Conservation (phyloP, 1,139 yeast genomes). For the Hyphopichia pseudoburtonii region DNA sequence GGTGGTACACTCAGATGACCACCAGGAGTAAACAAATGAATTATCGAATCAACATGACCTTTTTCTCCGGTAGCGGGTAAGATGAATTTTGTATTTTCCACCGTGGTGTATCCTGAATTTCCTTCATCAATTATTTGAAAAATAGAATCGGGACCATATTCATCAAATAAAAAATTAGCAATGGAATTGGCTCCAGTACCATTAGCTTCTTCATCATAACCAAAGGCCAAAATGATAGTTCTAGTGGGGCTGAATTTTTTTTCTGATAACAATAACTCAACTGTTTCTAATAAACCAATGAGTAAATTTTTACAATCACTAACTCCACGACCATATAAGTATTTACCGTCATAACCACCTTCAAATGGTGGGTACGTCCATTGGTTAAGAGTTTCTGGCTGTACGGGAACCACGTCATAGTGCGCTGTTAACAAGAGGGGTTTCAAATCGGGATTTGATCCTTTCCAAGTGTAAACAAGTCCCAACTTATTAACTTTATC, state of each 20-base stretch:
- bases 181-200: conserved; percentile 40
- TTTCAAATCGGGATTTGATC: conserved; percentile 23
- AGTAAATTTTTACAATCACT: conserved; percentile 48
- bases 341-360: conserved; percentile 41
- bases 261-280: conserved; percentile 38
- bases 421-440: conserved; percentile 49
- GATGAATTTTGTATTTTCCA: conserved; percentile 50
- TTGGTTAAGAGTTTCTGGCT: conserved; percentile 32
- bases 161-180: conserved; percentile 25
- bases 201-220: conserved; percentile 49
- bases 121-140: conserved; percentile 50
- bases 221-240: conserved; percentile 44
- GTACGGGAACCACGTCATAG: conserved; percentile 53
- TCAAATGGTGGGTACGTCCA: conserved; percentile 48
- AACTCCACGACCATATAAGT: conserved; percentile 46
- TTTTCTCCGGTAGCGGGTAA: conserved; percentile 55
- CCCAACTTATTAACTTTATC: conserved; percentile 33
- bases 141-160: conserved; percentile 42
- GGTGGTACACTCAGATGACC: conserved; percentile 54
- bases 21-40: conserved; percentile 44
- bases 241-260: conserved; percentile 39
- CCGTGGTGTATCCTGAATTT: conserved; percentile 27
- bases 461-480: conserved; percentile 39
- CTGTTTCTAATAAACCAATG: conserved; percentile 40
- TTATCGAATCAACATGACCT: conserved; percentile 40